Evolutionary conservation across 768 basidiomycete genomes (phyloP).

Genomic region (Lentinula raphanica): DNA sequence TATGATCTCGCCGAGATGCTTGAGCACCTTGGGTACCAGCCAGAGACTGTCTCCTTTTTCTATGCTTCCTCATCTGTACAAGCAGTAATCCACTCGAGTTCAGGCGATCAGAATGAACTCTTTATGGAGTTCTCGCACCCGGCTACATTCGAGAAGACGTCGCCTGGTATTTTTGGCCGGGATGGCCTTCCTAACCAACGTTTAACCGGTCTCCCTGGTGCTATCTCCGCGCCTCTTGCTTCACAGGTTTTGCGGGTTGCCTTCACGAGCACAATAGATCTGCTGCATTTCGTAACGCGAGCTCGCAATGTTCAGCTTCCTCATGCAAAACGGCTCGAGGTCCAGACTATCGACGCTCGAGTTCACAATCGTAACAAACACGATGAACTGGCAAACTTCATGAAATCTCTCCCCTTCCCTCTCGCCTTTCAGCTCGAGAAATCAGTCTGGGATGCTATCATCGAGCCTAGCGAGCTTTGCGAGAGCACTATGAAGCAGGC

Average conservation of each 20-base stretch:
- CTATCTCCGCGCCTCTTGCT: not conserved
- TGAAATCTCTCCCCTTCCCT: not conserved
- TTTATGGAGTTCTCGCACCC: not conserved
- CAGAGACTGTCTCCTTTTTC: not conserved
- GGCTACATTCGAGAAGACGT: not conserved
- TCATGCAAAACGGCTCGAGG: not conserved
- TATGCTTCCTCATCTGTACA: not conserved
- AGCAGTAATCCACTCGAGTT: not conserved
- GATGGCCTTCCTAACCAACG: not conserved
- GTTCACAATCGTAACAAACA: not conserved
- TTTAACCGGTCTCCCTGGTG: not conserved
- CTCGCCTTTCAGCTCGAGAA: slow-evolving; percentile 5
- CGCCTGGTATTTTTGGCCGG: too few species aligned
- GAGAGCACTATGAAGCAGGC: not conserved
- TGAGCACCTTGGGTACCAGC: too few species aligned
- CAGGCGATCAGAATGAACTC: not conserved
- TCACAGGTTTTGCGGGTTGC: not conserved
- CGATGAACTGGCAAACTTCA: not conserved
- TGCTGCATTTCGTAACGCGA: not conserved
- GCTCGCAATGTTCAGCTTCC: not conserved
- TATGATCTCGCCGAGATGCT: too few species aligned
- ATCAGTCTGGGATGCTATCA: not conserved
- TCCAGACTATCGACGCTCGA: not conserved
- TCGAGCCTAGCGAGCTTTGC: slow-evolving; percentile 3
- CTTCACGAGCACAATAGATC: not conserved